Evolutionary conservation across 2,329 filamentous ascomycete species (phyloP), one percentile per base, ranked within the genome.

Genomic region (Alternaria novae-zelandiae): DNA sequence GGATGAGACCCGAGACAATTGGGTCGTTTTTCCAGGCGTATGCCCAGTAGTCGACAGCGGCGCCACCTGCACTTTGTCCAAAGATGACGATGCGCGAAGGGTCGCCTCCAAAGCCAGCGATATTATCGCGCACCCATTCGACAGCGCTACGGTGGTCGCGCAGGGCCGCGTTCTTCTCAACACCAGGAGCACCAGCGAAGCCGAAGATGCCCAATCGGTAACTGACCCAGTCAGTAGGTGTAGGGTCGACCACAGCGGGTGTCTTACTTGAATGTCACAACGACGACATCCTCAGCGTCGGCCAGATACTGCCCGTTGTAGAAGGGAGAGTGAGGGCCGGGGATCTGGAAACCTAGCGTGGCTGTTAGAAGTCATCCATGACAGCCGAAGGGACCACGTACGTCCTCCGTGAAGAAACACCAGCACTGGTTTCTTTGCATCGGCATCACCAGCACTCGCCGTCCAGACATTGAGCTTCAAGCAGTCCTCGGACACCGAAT

Each of bases 1-100:
- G 75, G 59, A 86, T 83, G 10, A 85, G 74, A 4, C 80, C 84
- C 7, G 78, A 72, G n/a, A 82, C 81, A 12, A 87, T 86, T 7
- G 86, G 84, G 25, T 87, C 82, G 0, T 81, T 55, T 8, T 69
- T 68, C 59, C 82, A 85, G 0, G 85, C 82, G 55, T 85, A 87
- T 0, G 82, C 77, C 78, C 81, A 85, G 70, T 83, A 84, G 64
- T 86, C 84, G 0, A 83, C 82, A 0, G 80, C 72, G 6, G 79
- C 74, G 46, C 73, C 75, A 26, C 80, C 80, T n/a, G 79, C 78
- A 21, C 74, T 76, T 53, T 82, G 78, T 1, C 81, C 81, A 47
- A 75, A 80, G n/a, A 82, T 69, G 13, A 74, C 76, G 43, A 83
- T 82, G 6, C 75, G 68, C 47, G 63, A 68, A 3, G 80, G 73